Evolutionary conservation across 768 basidiomycete species (phyloP), one percentile per base, ranked within the genome.

Genomic region (Xanthoconium stramineum): DNA sequence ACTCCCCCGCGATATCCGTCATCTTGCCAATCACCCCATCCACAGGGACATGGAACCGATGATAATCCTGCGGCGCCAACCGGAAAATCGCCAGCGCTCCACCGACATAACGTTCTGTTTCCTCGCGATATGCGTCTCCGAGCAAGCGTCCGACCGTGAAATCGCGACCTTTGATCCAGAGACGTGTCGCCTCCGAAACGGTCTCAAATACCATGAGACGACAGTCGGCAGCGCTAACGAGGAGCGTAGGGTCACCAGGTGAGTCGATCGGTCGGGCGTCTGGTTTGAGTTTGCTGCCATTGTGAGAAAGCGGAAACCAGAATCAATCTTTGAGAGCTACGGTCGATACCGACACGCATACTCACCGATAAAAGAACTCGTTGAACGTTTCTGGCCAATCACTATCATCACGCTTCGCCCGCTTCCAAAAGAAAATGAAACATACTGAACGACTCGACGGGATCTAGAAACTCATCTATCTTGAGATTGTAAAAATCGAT

Each of bases 101-200:
- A 10, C 90, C 91, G 2, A 75, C 73, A 65, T 89, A 98, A 38
- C 80, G 79, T 6, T 86, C 83, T 2, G 81, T 84, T 47, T 91
- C 82, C 20, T 79, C 75, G 60, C 82, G 83, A 70, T 94, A 93
- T 12, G 72, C 74, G 4, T 91, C 88, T 0, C 95, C 95, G 0
- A 98, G 80, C 35, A 99, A 78, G 2, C 86, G 80, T 6, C 74
- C 79, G 4, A 98, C 79, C 2, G 85, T 87, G 68, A 99, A 98
- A 63, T 97, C 94, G 42, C 94, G 85, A 4, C 96, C 96, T 67
- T 98, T 98, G 74, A 98, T 96, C 96, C 96, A 99, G 0, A 99
- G 75, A 24, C 80, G 77, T 3, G 94, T 97, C 1, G 96, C 96
- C 53, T 92, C 90, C 47, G 73, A 76, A 9, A 97, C 86, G 1